Evolutionary conservation across 371 early-diverging fungal species (phyloP), one percentile per base, ranked within the genome.

Genomic region (Modicella reniformis): DNA sequence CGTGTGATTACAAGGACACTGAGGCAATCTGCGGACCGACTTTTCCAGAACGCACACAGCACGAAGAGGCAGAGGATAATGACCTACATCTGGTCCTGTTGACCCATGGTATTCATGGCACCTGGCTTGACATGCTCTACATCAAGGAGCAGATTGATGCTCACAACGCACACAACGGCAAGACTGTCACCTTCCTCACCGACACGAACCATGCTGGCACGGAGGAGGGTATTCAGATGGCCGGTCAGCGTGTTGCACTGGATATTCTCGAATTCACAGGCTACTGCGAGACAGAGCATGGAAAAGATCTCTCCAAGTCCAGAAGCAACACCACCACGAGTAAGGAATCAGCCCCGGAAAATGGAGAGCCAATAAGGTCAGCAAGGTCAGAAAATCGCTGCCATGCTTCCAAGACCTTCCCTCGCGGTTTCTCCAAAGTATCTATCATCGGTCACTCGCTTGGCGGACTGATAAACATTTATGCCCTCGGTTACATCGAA

Each of bases 381-480:
- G 7, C 62, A 37, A 26, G 64, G 34, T n/a, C 47, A 10, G 13
- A 30, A 30, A 32, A 51, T 59, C 40, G 54, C 40, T 13, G 53
- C 34, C 47, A 9, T 57, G 41, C 23, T 21, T 25, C n/a, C 25
- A 29, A 19, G 28, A 25, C 10, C 15, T 70, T 75, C 53, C 65
- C 70, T 29, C 76, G 72, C 28, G 70, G 72, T 0, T 59, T 80
- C 44, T 66, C 75, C 51, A 72, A 73, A 23, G 67, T 83, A 12
- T 83, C 83, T 6, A 66, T 83, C 30, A 70, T 81, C 15, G 83
- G 83, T 3, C 83, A 83, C 44, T 83, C 83, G 3, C 72, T 83
- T 37, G 83, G 83, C 21, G 83, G 83, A 15, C 44, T 83, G 57
- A 70, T 83, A 40, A 83, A 83, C 51, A 58, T 80, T 47, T 83